Percentiles rank a stretch among this genome's conserved stretches.
Conservation (phyloP, 169 alveolate genomes). For the Prorocentrum cordatum region DNA sequence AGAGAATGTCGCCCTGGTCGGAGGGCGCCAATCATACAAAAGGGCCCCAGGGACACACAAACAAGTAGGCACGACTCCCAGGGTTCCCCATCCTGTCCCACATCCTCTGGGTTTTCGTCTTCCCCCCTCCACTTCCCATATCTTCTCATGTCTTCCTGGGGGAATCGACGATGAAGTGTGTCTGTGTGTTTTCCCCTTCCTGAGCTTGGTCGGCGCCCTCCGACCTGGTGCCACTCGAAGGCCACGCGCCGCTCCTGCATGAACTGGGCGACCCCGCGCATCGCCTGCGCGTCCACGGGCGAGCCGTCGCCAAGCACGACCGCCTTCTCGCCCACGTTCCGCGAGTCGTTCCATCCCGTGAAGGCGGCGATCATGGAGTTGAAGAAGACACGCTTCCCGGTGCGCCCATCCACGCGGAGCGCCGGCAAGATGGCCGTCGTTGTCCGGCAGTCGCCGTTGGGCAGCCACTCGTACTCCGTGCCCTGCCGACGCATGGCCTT, state of each 20-base stretch:
- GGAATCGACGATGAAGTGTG: too few relatives aligned
- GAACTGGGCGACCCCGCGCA: not conserved
- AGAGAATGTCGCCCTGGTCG: too few relatives aligned
- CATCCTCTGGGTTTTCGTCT: too few relatives aligned
- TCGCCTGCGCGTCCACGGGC: not conserved
- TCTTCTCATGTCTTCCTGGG: too few relatives aligned
- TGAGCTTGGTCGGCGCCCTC: too few relatives aligned
- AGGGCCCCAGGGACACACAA: too few relatives aligned
- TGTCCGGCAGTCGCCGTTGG: not conserved
- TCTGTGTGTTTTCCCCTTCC: too few relatives aligned
- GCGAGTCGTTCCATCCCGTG: slow-evolving; percentile 7
- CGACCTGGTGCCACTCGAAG: slow-evolving; percentile 4
- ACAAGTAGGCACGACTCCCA: too few relatives aligned
- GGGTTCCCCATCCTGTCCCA: too few relatives aligned
- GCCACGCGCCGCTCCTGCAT: not conserved
- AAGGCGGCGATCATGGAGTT: slow-evolving; percentile 6
- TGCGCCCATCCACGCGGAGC: slow-evolving; percentile 8
- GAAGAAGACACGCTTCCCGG: not conserved
- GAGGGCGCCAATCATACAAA: too few relatives aligned
- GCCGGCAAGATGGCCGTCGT: not conserved
- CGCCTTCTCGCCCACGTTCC: slow-evolving; percentile 14
- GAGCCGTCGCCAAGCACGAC: not conserved
- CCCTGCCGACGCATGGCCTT: not conserved
- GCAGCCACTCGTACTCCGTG: not conserved
- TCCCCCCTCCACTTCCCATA: too few relatives aligned